A percentile compares a stretch with the other conserved stretches of the same genome.
Conservation (phyloP, 1,284 basidiomycete species). For the Trametes sp. region DNA sequence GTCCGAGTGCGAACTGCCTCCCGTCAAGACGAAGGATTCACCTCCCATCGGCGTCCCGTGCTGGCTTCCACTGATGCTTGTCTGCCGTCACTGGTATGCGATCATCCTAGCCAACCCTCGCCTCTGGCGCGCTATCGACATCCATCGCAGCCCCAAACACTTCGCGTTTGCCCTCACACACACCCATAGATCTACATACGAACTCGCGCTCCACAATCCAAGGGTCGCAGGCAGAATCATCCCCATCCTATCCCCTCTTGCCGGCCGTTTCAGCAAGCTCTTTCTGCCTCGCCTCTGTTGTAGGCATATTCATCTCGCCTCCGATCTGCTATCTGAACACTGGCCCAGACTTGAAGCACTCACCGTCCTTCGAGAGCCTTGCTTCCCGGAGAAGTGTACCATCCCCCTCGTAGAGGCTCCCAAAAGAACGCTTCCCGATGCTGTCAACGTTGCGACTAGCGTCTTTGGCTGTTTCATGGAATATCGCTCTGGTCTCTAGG, state of each 20-base stretch:
- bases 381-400: too few species aligned
- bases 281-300: too few species aligned
- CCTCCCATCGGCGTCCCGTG: background rate
- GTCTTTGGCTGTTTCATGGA: background rate
- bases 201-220: background rate
- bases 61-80: constrained; percentile 1
- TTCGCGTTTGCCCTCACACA: background rate
- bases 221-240: background rate
- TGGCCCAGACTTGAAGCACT: too few species aligned
- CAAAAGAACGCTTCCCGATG: background rate
- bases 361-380: too few species aligned
- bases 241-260: background rate
- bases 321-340: too few species aligned
- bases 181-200: background rate
- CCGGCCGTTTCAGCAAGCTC: background rate
- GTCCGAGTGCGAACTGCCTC: too few species aligned
- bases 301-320: too few species aligned
- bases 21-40: too few species aligned
- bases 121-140: background rate
- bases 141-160: background rate
- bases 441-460: background rate
- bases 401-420: background rate
- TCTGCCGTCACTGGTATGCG: constrained; percentile 1
- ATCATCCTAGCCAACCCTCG: background rate
- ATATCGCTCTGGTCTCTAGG: background rate